A percentile compares a stretch with the other conserved stretches of the same genome.
phyloP scores from a whole-genome alignment of 2,329 filamentous ascomycete species.

The Sordariomycetes sp. region DNA sequence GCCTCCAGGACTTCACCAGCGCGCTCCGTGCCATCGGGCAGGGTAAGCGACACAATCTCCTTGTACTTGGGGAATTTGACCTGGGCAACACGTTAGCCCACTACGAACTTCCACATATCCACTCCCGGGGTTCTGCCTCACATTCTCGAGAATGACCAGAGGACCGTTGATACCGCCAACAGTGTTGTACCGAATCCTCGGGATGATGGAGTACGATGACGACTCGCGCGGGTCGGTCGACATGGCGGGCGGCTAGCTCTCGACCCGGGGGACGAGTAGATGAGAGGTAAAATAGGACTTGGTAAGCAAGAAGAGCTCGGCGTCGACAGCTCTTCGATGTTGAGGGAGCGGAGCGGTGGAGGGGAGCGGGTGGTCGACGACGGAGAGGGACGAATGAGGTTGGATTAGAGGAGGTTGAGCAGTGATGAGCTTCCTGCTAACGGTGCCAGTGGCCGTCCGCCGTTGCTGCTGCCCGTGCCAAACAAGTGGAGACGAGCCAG shows the following conservation, averaged over 20 bases:
- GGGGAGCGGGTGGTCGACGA: background rate
- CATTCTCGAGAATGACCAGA: conserved; percentile 94
- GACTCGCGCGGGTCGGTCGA: conserved; percentile 49
- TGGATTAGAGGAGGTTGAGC: conserved; percentile 1
- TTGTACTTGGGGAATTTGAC: conserved; percentile 98
- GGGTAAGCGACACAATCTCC: conserved; percentile 92
- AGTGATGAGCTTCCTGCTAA: background rate
- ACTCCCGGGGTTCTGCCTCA: conserved; percentile 32
- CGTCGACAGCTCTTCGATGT: too few species aligned
- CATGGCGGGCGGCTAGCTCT: conserved; percentile 23
- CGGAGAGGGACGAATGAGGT: background rate
- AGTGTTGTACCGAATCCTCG: conserved; percentile 86
- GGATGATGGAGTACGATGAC: conserved; percentile 50
- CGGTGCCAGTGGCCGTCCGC: too few species aligned
- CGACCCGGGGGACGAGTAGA: conserved; percentile 4
- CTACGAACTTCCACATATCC: conserved; percentile 4
- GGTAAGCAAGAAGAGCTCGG: conserved; percentile 1
- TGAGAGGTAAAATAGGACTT: background rate
- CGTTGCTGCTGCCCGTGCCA: too few species aligned
- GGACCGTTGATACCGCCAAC: conserved; percentile 97
- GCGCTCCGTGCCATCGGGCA: conserved; percentile 88
- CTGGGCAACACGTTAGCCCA: conserved; percentile 31
- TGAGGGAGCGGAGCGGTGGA: background rate
- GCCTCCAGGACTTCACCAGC: conserved; percentile 96
- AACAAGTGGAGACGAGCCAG: too few species aligned